These are phyloP conservation scores for Brassica hybrid DNA, from an alignment of 441 rosid genomes.

Conservation along the genomic window DNA sequence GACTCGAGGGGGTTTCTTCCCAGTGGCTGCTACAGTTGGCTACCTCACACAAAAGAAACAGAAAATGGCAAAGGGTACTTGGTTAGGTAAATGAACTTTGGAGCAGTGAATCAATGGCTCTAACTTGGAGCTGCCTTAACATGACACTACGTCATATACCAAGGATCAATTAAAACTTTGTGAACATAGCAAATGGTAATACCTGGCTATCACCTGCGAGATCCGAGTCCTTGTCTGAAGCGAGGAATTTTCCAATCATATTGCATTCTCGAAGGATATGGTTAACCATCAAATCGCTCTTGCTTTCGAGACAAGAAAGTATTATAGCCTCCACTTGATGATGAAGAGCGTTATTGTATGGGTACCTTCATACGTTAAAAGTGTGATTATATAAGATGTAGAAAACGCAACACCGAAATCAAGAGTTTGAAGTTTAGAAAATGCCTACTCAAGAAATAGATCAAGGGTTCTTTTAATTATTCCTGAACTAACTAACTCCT, in stretches of 20 bases:
- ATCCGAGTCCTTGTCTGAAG: slow-evolving; percentile 63
- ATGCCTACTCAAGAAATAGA: slow-evolving; percentile 83
- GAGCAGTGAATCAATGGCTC: slow-evolving; percentile 10
- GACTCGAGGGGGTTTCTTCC: slow-evolving; percentile 64
- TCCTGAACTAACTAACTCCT: background rate
- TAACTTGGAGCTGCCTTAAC: slow-evolving; percentile 23
- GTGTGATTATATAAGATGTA: slow-evolving; percentile 16
- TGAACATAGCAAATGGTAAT: slow-evolving; percentile 27
- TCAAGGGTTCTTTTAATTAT: slow-evolving; percentile 71
- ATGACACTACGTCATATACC: slow-evolving; percentile 2
- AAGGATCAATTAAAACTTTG: slow-evolving; percentile 1
- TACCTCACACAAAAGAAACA: slow-evolving; percentile 45
- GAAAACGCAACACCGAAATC: slow-evolving; percentile 16
- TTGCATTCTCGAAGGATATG: slow-evolving; percentile 80
- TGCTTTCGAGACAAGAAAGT: slow-evolving; percentile 77
- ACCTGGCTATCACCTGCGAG: slow-evolving; percentile 75
- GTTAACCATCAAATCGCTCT: slow-evolving; percentile 59
- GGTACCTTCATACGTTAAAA: slow-evolving; percentile 64
- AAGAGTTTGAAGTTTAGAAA: slow-evolving; percentile 17
- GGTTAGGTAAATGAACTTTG: slow-evolving; percentile 9
- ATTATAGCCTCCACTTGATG: slow-evolving; percentile 89
- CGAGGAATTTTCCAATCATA: slow-evolving; percentile 74
- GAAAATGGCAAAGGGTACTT: slow-evolving; percentile 7
- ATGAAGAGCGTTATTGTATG: slow-evolving; percentile 87
- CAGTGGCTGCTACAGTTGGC: slow-evolving; percentile 82